Conservation (phyloP, 106 monocot species). For the Dioscorea zingiberensis region DNA sequence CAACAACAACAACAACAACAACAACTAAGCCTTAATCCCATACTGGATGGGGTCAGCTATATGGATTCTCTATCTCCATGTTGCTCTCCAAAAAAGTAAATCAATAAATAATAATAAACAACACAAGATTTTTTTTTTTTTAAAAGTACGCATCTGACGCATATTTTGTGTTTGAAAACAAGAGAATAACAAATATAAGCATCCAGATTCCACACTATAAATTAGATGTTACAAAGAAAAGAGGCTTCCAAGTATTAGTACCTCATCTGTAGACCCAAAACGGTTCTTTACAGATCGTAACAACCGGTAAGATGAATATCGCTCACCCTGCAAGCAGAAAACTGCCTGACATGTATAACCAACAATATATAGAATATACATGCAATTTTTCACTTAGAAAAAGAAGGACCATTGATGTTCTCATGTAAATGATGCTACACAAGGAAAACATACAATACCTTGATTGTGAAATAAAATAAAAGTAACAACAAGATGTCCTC, state of each 20-base stretch:
- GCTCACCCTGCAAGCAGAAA: slow-evolving; percentile 62
- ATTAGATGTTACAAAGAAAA: neutral
- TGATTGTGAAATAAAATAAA: too few relatives aligned
- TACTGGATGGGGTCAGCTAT: too few relatives aligned
- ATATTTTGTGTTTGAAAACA: neutral
- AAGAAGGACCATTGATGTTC: too few relatives aligned
- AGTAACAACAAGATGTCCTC: too few relatives aligned
- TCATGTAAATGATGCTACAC: too few relatives aligned
- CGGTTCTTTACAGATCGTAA: slow-evolving; percentile 92
- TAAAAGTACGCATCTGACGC: neutral
- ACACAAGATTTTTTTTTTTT: neutral
- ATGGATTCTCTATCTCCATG: too few relatives aligned
- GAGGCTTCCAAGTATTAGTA: slow-evolving; percentile 5
- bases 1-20: too few relatives aligned
- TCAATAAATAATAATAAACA: too few relatives aligned
- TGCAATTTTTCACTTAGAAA: neutral
- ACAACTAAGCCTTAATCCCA: too few relatives aligned
- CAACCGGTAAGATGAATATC: slow-evolving; percentile 69
- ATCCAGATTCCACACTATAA: neutral
- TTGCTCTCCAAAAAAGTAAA: too few relatives aligned
- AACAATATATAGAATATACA: neutral
- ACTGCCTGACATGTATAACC: neutral
- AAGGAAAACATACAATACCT: too few relatives aligned
- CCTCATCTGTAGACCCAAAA: slow-evolving; percentile 98
- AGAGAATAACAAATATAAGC: neutral